Evolutionary conservation across 1,284 basidiomycete genomes (phyloP), one percentile per base, ranked within the genome.

Genomic region (Peniophora sp.): DNA sequence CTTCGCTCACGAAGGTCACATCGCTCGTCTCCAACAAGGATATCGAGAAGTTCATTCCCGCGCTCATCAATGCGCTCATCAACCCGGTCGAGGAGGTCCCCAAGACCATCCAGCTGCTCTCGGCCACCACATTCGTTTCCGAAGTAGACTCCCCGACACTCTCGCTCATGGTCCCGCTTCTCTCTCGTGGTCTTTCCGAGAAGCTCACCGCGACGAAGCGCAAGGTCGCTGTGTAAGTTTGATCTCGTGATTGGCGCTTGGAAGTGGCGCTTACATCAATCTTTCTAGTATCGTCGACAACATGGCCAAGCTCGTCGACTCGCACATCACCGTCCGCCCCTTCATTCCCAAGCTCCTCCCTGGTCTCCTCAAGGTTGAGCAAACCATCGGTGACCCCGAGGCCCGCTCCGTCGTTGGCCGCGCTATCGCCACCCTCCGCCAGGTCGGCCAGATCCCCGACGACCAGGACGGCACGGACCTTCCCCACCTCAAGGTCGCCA

Each of bases 51-150:
- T 95, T 95, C 79, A 94, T 97, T 80, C 96, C 95, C 59, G 95
- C 94, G 65, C 84, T 97, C 65, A 95, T 97, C 73, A 92, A 96
- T 73, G 89, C 92, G 69, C 79, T 99, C 64, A 95, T 97, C 76
- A 94, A 99, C 81, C 97, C 97, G 64, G 93, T 97, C 62, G 96
- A 99, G 80, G 94, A 99, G 83, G 96, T 98, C 57, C 89, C 95
- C 64, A 92, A 88, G 67, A 97, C 94, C 63, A 92, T 99, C 65
- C 81, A 82, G 65, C 88, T 97, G 72, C 93, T 99, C 71, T 95
- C 95, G 70, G 88, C 97, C 54, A 99, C 97, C 73, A 99, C 97
- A 70, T 99, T 99, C 86, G 97, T 99, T 85, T 93, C 95, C 56
- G 97, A 99, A 80, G 97, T 99, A 74, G 97, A 99, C 70, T 95